These are phyloP conservation scores for Salix viminalis DNA, from an alignment of 345 rosid species.

Conservation along the genomic window DNA sequence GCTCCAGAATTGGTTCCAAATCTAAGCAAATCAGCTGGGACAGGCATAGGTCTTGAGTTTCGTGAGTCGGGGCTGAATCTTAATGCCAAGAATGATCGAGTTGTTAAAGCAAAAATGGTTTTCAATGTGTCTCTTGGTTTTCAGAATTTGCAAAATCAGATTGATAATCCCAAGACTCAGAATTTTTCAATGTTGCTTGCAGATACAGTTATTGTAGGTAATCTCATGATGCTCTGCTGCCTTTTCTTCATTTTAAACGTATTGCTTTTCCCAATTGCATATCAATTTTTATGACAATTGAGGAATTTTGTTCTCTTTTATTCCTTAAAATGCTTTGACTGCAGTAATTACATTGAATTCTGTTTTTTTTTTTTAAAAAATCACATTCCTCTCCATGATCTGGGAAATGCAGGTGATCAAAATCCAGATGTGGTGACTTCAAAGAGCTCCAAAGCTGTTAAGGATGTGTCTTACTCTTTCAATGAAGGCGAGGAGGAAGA, in stretches of 20 bases:
- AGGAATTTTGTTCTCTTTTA: neutral
- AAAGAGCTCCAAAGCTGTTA: conserved; percentile 63
- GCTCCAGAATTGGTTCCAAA: conserved; percentile 68
- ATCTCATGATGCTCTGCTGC: neutral
- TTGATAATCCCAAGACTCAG: conserved; percentile 52
- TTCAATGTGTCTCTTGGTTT: conserved; percentile 84
- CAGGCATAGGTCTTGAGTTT: conserved; percentile 91
- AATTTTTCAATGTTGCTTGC: conserved; percentile 70
- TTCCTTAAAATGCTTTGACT: neutral
- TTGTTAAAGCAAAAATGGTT: conserved; percentile 58
- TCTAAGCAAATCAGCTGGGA: conserved; percentile 85
- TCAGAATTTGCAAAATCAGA: conserved; percentile 64
- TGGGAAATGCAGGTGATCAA: conserved; percentile 26
- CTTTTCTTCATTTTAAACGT: neutral
- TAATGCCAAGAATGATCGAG: conserved; percentile 70
- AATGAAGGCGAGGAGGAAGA: conserved; percentile 80
- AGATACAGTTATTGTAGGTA: conserved; percentile 66
- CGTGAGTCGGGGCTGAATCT: conserved; percentile 76
- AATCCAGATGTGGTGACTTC: conserved; percentile 51
- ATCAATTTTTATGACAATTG: neutral
- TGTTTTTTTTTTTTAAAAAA: neutral
- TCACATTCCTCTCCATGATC: neutral
- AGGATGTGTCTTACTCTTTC: conserved; percentile 81
- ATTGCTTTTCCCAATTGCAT: neutral
- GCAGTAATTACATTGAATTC: neutral